Evolutionary conservation across 1,139 yeast genomes (phyloP).

Genomic region (Debaryomycetaceae sp.): DNA sequence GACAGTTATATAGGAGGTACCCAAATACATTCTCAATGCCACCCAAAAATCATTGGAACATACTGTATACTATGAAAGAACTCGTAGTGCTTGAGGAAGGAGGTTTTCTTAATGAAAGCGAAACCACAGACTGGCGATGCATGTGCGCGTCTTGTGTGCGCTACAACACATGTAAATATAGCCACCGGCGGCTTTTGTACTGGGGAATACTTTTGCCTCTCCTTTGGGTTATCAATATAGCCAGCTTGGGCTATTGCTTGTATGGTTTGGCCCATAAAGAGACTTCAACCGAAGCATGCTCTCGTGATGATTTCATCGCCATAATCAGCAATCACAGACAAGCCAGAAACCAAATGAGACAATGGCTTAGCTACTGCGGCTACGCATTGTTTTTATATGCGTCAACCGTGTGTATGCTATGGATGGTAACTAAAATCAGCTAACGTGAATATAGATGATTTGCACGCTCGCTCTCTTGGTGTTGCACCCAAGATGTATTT

Average conservation of each 20-base stretch:
- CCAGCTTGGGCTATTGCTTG: conserved; percentile 7
- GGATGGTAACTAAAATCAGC: no score
- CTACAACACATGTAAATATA: conserved; percentile 4
- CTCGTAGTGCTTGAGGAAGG: conserved; percentile 4
- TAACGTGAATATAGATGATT: no score
- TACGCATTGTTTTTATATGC: no score
- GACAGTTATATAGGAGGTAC: no score
- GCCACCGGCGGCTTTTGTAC: conserved; percentile 8
- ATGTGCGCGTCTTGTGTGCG: conserved; percentile 16
- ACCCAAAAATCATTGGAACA: neutral
- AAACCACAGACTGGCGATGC: conserved; percentile 9
- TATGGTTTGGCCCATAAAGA: neutral
- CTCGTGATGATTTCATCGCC: neutral
- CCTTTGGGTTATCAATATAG: conserved; percentile 17
- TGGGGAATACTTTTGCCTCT: conserved; percentile 21
- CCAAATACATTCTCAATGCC: no score
- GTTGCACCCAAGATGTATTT: no score
- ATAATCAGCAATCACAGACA: neutral
- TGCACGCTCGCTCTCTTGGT: no score
- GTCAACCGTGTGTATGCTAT: no score
- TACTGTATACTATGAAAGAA: conserved; percentile 1
- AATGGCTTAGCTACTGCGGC: no score
- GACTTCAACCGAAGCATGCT: neutral
- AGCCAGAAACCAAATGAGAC: no score
- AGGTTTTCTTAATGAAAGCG: conserved; percentile 1